Percentiles rank a stretch among this genome's conserved stretches.
phyloP scores from a whole-genome alignment of 1,284 basidiomycete species.

The Cystobasidium sp. region DNA sequence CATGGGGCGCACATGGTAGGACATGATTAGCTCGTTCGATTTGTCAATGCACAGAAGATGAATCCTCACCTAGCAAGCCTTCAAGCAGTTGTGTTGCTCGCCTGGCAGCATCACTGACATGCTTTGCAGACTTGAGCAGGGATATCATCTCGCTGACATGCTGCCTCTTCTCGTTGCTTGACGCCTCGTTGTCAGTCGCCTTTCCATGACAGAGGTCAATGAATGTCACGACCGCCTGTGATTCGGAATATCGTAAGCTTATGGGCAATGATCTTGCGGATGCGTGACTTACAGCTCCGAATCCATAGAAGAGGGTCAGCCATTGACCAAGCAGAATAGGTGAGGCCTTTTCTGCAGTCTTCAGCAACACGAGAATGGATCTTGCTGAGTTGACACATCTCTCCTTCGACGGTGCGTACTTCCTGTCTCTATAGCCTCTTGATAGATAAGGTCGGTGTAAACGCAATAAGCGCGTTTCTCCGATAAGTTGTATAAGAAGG shows the following conservation, averaged over 20 bases:
- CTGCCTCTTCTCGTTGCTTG: slow-evolving; percentile 6
- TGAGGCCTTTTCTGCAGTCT: slow-evolving; percentile 46
- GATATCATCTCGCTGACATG: slow-evolving; percentile 33
- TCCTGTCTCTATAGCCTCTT: slow-evolving; percentile 50
- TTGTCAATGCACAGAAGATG: neutral
- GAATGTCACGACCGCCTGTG: slow-evolving; percentile 43
- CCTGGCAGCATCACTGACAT: slow-evolving; percentile 37
- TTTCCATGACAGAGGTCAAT: slow-evolving; percentile 41
- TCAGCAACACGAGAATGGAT: slow-evolving; percentile 46
- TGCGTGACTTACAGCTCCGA: slow-evolving; percentile 51
- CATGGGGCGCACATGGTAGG: neutral
- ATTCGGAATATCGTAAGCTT: slow-evolving; percentile 28
- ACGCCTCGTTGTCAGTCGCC: slow-evolving; percentile 10
- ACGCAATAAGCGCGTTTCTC: slow-evolving; percentile 54
- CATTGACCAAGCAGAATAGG: slow-evolving; percentile 53
- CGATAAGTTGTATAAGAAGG: slow-evolving; percentile 53
- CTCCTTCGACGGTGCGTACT: slow-evolving; percentile 48
- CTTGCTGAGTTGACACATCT: slow-evolving; percentile 48
- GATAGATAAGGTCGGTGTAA: slow-evolving; percentile 54
- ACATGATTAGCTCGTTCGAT: neutral
- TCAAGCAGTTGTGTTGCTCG: slow-evolving; percentile 40
- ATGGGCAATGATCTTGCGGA: slow-evolving; percentile 49
- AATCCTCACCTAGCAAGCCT: slow-evolving; percentile 31
- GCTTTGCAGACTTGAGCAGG: slow-evolving; percentile 31
- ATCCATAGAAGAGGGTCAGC: slow-evolving; percentile 53